A percentile compares a stretch with the other conserved stretches of the same genome.
Evolutionary conservation across 2,329 filamentous ascomycete species (phyloP).

Genomic region (Periconia sp.): DNA sequence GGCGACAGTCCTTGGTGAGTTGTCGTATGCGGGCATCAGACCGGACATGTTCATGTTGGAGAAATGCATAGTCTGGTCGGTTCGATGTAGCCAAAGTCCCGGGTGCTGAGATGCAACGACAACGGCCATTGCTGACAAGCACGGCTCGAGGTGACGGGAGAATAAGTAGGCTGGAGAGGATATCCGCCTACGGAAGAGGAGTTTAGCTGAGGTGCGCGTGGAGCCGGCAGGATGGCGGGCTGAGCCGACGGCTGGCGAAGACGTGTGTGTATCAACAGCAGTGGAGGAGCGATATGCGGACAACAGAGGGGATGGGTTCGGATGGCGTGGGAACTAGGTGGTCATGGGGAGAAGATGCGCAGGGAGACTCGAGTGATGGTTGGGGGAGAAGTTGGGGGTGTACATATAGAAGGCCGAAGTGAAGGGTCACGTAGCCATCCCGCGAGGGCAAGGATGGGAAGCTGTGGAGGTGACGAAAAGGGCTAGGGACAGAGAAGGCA

Average conservation of each 20-base stretch:
- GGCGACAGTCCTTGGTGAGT: conserved; percentile 28
- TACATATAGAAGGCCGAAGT: conserved; percentile 41
- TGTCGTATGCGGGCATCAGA: conserved; percentile 38
- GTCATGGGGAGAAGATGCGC: conserved; percentile 32
- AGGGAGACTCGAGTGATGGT: conserved; percentile 34
- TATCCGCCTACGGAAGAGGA: conserved; percentile 23
- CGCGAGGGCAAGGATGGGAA: conserved; percentile 43
- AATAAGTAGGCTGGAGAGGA: conserved; percentile 24
- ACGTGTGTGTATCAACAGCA: conserved; percentile 27
- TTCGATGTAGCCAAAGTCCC: conserved; percentile 42
- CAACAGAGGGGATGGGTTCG: conserved; percentile 18
- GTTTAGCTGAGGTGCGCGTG: conserved; percentile 24
- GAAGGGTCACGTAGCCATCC: conserved; percentile 33
- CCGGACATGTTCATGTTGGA: conserved; percentile 37
- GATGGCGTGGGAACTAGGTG: conserved; percentile 38
- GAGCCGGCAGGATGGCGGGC: conserved; percentile 25
- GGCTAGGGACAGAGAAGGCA: conserved; percentile 34
- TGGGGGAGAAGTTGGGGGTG: conserved; percentile 39
- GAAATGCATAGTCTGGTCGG: conserved; percentile 35
- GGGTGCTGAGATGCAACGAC: conserved; percentile 45
- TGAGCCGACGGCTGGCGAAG: conserved; percentile 30
- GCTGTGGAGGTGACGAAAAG: conserved; percentile 36
- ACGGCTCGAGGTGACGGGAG: conserved; percentile 20
- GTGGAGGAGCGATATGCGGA: conserved; percentile 23
- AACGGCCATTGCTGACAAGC: conserved; percentile 41